Evolutionary conservation across 2,329 filamentous ascomycete species (phyloP).

Genomic region (Aschersonia sp.): DNA sequence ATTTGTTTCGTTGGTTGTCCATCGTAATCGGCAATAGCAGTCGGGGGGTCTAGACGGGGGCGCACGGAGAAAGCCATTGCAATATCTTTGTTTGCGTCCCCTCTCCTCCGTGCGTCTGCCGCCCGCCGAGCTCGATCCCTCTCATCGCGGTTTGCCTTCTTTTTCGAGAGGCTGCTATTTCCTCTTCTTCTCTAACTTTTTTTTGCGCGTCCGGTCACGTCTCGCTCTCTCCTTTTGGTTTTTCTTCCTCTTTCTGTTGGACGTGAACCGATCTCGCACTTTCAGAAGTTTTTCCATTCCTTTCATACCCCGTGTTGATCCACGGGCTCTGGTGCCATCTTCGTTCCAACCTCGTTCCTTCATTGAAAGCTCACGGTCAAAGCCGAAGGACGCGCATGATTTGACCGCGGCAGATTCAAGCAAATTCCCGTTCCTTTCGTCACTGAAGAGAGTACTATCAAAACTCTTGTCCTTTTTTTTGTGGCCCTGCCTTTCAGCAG

Average conservation of each 20-base stretch:
- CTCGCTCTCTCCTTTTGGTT: conserved; percentile 8
- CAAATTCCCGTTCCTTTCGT: neutral
- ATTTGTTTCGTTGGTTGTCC: neutral
- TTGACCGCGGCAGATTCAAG: neutral
- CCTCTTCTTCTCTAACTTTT: conserved; percentile 4
- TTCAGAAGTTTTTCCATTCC: neutral
- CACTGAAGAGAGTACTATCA: neutral
- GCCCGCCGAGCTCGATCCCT: neutral
- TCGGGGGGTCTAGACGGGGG: neutral
- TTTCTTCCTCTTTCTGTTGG: conserved; percentile 4
- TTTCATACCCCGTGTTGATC: neutral
- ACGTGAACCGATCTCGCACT: conserved; percentile 1
- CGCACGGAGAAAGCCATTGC: neutral
- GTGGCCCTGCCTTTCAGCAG: too few species aligned
- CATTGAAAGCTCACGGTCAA: neutral
- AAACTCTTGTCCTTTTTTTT: neutral
- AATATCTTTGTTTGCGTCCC: neutral
- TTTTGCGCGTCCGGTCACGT: conserved; percentile 8
- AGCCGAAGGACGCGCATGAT: neutral
- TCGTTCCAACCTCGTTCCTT: conserved; percentile 3
- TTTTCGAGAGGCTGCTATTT: conserved; percentile 2
- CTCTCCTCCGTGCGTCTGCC: neutral
- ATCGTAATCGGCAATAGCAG: neutral
- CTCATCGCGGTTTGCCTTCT: neutral
- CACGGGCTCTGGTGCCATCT: neutral